Conservation (phyloP, 83 land plant species). For the Picea engelmannii region DNA sequence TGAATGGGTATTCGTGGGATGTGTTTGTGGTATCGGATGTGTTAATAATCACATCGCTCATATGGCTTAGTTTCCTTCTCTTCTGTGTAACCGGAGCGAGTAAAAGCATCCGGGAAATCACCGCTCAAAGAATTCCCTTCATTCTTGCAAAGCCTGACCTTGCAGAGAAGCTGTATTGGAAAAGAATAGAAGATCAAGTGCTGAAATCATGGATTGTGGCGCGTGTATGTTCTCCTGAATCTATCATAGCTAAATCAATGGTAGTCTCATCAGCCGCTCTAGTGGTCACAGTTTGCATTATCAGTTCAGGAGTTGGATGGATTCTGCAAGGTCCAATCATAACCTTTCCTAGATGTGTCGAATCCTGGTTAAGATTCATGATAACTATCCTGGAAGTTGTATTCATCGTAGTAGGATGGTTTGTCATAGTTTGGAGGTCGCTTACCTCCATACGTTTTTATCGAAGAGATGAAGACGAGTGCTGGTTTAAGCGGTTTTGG, state of each 20-base stretch:
- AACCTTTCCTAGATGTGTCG: no score
- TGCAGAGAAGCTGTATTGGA: not conserved
- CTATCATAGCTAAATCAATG: not conserved
- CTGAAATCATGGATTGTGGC: constrained; percentile 3
- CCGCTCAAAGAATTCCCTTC: not conserved
- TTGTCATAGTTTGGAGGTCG: no score
- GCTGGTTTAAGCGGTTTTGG: no score
- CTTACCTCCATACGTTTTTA: no score
- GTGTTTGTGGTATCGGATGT: no score
- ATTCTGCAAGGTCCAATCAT: no score
- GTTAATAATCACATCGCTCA: not conserved
- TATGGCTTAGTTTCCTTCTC: not conserved
- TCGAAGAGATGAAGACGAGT: no score
- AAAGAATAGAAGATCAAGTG: not conserved
- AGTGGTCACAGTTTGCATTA: not conserved
- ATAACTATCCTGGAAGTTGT: no score
- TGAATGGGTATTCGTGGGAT: no score
- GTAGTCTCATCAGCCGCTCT: not conserved
- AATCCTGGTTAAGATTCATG: no score
- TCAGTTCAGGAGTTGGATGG: not conserved
- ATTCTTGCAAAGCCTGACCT: not conserved
- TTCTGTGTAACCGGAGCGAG: not conserved
- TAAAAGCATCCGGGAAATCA: not conserved
- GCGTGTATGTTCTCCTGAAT: not conserved
- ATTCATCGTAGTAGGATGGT: no score